These are phyloP conservation scores for Aureobasidium leucospermi DNA, from an alignment of 2,329 filamentous ascomycete genomes.

Conservation along the genomic window DNA sequence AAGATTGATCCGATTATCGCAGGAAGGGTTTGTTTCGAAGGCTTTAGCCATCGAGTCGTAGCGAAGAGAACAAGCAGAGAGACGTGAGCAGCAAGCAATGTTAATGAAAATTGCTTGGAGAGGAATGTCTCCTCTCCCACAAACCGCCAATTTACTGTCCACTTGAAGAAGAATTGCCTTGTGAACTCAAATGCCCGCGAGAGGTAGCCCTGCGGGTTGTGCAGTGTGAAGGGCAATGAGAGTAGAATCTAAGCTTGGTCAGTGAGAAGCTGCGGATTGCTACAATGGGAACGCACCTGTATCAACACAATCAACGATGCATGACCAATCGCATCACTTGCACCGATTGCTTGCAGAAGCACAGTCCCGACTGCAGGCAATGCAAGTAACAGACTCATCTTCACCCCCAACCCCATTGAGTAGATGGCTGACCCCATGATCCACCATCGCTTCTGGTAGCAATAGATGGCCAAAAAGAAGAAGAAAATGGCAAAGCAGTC, in stretches of 20 bases:
- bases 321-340: conserved; percentile 57
- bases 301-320: conserved; percentile 66
- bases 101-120: conserved; percentile 59
- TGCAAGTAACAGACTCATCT: conserved; percentile 84
- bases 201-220: conserved; percentile 64
- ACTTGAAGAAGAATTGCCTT: conserved; percentile 87
- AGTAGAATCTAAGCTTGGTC: conserved; percentile 40
- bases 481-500: conserved; percentile 83
- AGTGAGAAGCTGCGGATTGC: neutral
- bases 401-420: conserved; percentile 76
- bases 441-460: conserved; percentile 70
- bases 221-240: conserved; percentile 60
- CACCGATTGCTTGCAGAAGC: conserved; percentile 65
- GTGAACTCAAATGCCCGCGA: conserved; percentile 83
- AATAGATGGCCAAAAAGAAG: conserved; percentile 73
- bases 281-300: conserved; percentile 51
- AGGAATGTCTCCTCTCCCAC: conserved; percentile 77
- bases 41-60: conserved; percentile 62
- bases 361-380: conserved; percentile 74
- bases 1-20: conserved; percentile 47
- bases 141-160: conserved; percentile 99
- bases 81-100: conserved; percentile 59
- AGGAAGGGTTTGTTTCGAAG: conserved; percentile 52
- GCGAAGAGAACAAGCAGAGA: conserved; percentile 61
- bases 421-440: conserved; percentile 65